Evolutionary conservation across 352 stramenopile species (phyloP), one percentile per base, ranked within the genome.

Genomic region (Pythium insidiosum): DNA sequence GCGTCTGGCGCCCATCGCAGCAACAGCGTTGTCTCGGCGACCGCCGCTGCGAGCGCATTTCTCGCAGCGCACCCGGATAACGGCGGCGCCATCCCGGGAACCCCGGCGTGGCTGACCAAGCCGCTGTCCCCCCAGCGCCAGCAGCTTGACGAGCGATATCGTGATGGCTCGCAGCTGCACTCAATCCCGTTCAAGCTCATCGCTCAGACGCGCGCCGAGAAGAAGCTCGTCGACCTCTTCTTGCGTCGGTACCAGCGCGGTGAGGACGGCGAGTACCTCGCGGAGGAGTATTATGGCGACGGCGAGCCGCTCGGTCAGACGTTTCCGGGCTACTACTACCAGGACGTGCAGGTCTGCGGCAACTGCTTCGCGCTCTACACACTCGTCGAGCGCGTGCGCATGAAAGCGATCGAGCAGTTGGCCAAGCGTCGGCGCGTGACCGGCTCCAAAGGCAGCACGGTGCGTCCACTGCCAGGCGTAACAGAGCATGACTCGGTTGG

Each of bases 261-360:
- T 2, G 80, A 92, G 56, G 70, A 86, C 37, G 75, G 77, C 3
- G 73, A 84, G 7, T 92, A 89, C 38, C 53, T 92, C 6, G 73
- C 73, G 0, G 71, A 89, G 31, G 66, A 66, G 12, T 88, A 84
- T 41, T 87, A 86, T 34, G 80, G 73, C 37, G 74, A 89, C 25
- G 73, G 75, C 18, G 77, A 92, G 33, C 71, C 75, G 0, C 66
- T 92, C 1, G 80, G 77, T 5, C 47, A 75, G 39, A 82, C 67
- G 0, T 92, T 90, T 45, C 80, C 80, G 6, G 78, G 80, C 0
- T 88, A 90, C 36, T 92, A 88, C 43, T 92, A 92, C 44, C 75
- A 88, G 49, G 61, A 90, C 15, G 70, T 87, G 10, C 73, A 82
- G 19, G 75, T 93, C 2, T 93, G 80, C 30, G 45, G 31, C 15